Evolutionary conservation across 257 asterid species (phyloP).

Genomic region (Handroanthus guayacan): DNA sequence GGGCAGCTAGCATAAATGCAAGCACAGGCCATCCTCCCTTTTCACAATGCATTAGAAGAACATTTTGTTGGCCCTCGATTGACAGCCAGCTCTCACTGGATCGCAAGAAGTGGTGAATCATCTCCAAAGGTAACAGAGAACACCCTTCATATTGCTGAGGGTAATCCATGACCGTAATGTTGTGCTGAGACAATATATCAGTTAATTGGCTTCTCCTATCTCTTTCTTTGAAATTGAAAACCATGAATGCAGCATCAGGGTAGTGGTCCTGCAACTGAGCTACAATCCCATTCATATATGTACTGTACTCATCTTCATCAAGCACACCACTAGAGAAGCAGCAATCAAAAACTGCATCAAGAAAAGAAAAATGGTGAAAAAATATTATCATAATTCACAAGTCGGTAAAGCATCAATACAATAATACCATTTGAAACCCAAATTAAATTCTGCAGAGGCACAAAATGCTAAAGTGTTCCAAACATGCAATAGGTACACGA

Average conservation of each 20-base stretch:
- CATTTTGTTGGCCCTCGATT: conserved; percentile 79
- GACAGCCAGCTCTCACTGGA: conserved; percentile 91
- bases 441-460: conserved; percentile 18
- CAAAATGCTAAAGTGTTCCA: conserved; percentile 7
- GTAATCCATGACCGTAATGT: conserved; percentile 84
- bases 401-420: background rate
- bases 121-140: conserved; percentile 71
- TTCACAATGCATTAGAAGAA: conserved; percentile 83
- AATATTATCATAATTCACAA: background rate
- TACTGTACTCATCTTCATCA: conserved; percentile 72
- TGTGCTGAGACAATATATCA: conserved; percentile 69
- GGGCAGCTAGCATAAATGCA: conserved; percentile 86
- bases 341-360: conserved; percentile 76
- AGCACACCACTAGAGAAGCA: conserved; percentile 79
- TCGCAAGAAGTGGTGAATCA: conserved; percentile 78
- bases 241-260: conserved; percentile 92
- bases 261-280: conserved; percentile 85
- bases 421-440: conserved; percentile 11
- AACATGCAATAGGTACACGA: conserved; percentile 19
- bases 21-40: conserved; percentile 90
- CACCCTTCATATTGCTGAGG: conserved; percentile 80
- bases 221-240: conserved; percentile 77
- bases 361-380: conserved; percentile 24
- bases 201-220: conserved; percentile 67
- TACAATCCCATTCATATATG: conserved; percentile 76